Conservation (phyloP, 768 basidiomycete genomes). For the Amanita exitialis region DNA sequence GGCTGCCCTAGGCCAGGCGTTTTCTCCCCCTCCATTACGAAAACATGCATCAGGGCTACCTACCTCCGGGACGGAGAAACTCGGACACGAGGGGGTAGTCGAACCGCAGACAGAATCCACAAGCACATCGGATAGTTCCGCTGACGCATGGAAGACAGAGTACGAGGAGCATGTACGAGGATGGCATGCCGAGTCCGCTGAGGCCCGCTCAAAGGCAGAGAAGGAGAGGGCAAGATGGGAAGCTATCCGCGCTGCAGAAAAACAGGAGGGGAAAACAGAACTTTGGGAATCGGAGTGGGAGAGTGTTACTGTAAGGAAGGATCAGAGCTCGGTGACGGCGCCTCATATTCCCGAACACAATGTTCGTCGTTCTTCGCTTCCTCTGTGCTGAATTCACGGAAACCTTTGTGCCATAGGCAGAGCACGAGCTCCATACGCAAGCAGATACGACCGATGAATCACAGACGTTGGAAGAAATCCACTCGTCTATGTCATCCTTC, state of each 20-base stretch:
- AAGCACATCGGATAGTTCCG: neutral
- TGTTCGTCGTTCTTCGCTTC: neutral
- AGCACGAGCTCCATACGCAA: slow-evolving; percentile 3
- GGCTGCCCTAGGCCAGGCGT: slow-evolving; percentile 24
- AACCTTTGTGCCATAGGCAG: neutral
- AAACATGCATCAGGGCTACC: slow-evolving; percentile 7
- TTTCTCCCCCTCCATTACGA: slow-evolving; percentile 17
- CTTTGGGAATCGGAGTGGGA: slow-evolving; percentile 20
- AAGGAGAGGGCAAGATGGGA: slow-evolving; percentile 67
- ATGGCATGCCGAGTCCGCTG: slow-evolving; percentile 69
- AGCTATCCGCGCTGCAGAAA: slow-evolving; percentile 46
- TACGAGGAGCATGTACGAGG: slow-evolving; percentile 58
- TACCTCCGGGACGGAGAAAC: neutral
- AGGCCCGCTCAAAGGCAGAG: slow-evolving; percentile 68
- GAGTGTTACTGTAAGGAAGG: slow-evolving; percentile 18
- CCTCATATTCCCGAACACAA: neutral
- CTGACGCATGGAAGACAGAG: slow-evolving; percentile 50
- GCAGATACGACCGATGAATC: slow-evolving; percentile 5
- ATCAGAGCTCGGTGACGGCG: neutral
- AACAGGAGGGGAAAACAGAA: slow-evolving; percentile 28
- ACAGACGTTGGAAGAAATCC: slow-evolving; percentile 63
- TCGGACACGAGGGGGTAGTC: neutral
- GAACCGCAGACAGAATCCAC: neutral
- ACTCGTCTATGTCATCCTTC: slow-evolving; percentile 51
- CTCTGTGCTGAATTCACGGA: neutral